Percentiles rank a stretch among this genome's conserved stretches.
Conservation (phyloP, 2,329 filamentous ascomycete genomes). For the Moelleriella libera region DNA sequence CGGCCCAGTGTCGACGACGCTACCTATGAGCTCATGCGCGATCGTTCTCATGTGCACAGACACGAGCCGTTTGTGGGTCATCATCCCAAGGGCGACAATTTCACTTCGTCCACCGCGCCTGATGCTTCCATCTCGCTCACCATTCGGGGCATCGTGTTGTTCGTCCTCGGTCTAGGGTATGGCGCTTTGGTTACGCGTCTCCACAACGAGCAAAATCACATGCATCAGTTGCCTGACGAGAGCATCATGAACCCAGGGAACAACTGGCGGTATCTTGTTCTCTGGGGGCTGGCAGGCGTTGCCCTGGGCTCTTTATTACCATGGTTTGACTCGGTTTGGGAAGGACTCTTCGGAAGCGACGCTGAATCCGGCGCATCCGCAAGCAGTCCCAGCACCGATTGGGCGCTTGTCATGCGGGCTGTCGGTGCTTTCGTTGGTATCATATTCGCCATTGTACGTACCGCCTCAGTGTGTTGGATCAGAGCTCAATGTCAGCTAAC, state of each 20-base stretch:
- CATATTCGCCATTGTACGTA: conserved; percentile 53
- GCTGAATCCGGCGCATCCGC: conserved; percentile 12
- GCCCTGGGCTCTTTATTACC: conserved; percentile 67
- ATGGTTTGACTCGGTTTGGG: conserved; percentile 69
- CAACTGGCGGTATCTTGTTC: conserved; percentile 54
- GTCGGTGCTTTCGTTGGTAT: conserved; percentile 49
- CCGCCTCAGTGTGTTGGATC: not conserved
- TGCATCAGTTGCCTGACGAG: conserved; percentile 43
- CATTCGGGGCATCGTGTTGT: conserved; percentile 51
- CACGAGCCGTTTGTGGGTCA: conserved; percentile 21
- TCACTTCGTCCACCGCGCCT: conserved; percentile 10
- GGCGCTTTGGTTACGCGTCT: conserved; percentile 70
- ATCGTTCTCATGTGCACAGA: conserved; percentile 19
- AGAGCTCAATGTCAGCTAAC: not conserved
- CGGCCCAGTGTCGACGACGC: conserved; percentile 27
- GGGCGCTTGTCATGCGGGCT: conserved; percentile 50
- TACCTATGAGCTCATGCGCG: conserved; percentile 28
- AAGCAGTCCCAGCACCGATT: conserved; percentile 43
- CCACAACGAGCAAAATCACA: conserved; percentile 49
- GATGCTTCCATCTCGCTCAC: conserved; percentile 30
- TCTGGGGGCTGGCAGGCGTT: conserved; percentile 75
- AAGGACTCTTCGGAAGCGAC: conserved; percentile 30
- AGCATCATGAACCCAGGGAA: conserved; percentile 24
- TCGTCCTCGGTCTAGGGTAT: conserved; percentile 68
- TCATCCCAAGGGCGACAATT: conserved; percentile 7